phyloP scores from a whole-genome alignment of 441 rosid genomes.

The Omphalea diandra region DNA sequence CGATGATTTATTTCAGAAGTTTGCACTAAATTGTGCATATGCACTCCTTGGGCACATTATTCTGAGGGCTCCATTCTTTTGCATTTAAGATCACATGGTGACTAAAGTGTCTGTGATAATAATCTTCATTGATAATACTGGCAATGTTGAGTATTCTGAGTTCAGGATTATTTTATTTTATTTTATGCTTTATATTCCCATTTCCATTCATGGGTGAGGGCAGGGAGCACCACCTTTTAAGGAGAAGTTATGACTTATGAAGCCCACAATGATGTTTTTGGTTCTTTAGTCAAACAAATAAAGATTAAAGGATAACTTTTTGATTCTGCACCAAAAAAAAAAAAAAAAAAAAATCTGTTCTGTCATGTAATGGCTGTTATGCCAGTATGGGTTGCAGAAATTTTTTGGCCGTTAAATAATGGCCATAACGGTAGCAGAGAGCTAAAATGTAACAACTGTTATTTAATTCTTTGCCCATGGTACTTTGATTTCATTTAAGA shows the following conservation, averaged over 20 bases:
- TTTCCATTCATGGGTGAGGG: background rate
- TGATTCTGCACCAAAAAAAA: too few relatives aligned
- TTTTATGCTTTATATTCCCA: background rate
- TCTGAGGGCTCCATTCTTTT: background rate
- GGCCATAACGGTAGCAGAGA: too few relatives aligned
- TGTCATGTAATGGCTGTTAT: too few relatives aligned
- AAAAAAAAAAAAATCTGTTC: too few relatives aligned
- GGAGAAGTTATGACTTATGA: background rate
- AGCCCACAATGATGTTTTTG: too few relatives aligned
- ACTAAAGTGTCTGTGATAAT: background rate
- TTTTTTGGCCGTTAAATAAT: too few relatives aligned
- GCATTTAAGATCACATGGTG: background rate
- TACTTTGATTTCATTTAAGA: background rate
- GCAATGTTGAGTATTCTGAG: background rate
- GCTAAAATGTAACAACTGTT: too few relatives aligned
- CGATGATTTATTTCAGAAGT: background rate
- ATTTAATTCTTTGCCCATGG: too few relatives aligned
- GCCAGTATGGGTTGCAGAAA: too few relatives aligned
- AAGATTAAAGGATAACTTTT: too few relatives aligned
- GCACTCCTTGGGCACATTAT: background rate
- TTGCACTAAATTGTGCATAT: background rate
- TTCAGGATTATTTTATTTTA: background rate
- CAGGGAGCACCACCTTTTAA: background rate
- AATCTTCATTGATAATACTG: background rate
- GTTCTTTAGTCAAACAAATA: too few relatives aligned